Evolutionary conservation across 345 rosid genomes (phyloP).

Genomic region (Mallotus nudiflorus): DNA sequence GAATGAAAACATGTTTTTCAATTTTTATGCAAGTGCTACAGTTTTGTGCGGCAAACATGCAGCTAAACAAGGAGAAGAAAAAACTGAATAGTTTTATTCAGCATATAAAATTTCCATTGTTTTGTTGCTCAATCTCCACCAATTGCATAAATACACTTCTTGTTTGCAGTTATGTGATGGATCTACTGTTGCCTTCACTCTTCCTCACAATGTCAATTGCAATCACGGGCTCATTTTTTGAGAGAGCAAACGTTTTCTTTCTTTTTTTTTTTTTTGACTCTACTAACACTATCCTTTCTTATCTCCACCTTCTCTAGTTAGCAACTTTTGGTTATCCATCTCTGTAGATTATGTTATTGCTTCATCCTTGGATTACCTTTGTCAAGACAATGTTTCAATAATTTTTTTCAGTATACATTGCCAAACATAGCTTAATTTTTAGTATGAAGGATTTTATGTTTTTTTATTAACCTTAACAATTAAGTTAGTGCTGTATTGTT

Average conservation of each 20-base stretch:
- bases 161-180: slow-evolving; percentile 87
- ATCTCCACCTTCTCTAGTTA: background rate
- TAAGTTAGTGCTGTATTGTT: too few relatives aligned
- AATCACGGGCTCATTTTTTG: slow-evolving; percentile 85
- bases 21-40: too few relatives aligned
- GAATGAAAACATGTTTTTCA: too few relatives aligned
- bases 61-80: too few relatives aligned
- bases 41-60: too few relatives aligned
- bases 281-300: background rate
- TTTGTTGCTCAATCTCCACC: background rate
- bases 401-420: background rate
- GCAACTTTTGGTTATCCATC: background rate
- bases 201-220: slow-evolving; percentile 96
- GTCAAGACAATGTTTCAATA: background rate
- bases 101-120: background rate
- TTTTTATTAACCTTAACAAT: background rate
- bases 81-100: background rate
- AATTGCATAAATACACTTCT: background rate
- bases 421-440: background rate
- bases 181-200: slow-evolving; percentile 88
- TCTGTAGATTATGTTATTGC: background rate
- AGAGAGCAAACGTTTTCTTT: background rate
- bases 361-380: background rate
- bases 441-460: background rate
- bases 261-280: background rate